phyloP scores from a whole-genome alignment of 768 basidiomycete genomes.

The Psilocybe azurescens region DNA sequence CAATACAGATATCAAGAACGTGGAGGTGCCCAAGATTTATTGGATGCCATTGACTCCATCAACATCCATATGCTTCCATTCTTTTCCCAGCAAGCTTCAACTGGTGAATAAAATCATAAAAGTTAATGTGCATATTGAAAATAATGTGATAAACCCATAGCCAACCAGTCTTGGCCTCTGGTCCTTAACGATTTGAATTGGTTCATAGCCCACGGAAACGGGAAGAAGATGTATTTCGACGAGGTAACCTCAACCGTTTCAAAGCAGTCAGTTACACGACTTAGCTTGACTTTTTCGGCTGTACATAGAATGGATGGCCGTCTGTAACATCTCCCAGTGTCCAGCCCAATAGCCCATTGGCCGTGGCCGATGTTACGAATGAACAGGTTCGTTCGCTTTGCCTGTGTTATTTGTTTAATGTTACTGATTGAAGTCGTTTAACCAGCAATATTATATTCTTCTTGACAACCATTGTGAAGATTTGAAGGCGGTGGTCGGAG shows the following conservation, averaged over 20 bases:
- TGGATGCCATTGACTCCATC: slow-evolving; percentile 66
- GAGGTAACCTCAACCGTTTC: slow-evolving; percentile 49
- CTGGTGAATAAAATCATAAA: slow-evolving; percentile 39
- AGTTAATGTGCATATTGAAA: not conserved
- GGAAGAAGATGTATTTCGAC: slow-evolving; percentile 78
- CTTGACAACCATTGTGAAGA: slow-evolving; percentile 69
- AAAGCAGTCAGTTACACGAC: not conserved
- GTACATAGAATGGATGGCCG: slow-evolving; percentile 76
- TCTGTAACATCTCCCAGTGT: slow-evolving; percentile 65
- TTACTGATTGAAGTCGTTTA: not conserved
- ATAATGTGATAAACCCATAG: slow-evolving; percentile 32
- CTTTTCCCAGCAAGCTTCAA: slow-evolving; percentile 62
- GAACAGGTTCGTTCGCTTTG: slow-evolving; percentile 54
- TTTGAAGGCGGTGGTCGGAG: slow-evolving; percentile 61
- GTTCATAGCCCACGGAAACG: slow-evolving; percentile 64
- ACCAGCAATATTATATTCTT: slow-evolving; percentile 65
- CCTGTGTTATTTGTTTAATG: not conserved
- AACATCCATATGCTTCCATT: slow-evolving; percentile 78
- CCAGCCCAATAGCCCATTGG: slow-evolving; percentile 65
- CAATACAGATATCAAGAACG: slow-evolving; percentile 40
- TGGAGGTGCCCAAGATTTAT: slow-evolving; percentile 56
- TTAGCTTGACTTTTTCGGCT: not conserved
- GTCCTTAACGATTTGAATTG: slow-evolving; percentile 65
- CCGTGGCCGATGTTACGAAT: slow-evolving; percentile 64
- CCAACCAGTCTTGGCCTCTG: slow-evolving; percentile 65